Conservation (phyloP, 345 rosid genomes). For the Gossypium mustelinum region DNA sequence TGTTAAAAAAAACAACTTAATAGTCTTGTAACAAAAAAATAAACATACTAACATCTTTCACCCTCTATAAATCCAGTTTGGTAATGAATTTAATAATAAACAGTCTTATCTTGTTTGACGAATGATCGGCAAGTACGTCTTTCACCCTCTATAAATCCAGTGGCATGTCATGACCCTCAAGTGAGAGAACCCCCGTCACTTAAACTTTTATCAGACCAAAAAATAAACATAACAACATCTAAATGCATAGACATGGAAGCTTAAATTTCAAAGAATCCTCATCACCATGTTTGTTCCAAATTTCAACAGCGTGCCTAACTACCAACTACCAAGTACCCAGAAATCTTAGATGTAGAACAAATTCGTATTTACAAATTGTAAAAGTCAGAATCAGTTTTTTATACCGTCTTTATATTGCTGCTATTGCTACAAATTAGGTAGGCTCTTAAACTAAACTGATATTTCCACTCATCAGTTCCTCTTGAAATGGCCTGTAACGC, state of each 20-base stretch:
- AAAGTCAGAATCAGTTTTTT: not conserved
- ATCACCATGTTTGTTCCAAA: not conserved
- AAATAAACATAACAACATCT: not conserved
- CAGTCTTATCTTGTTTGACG: too few species aligned
- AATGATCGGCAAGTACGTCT: too few species aligned
- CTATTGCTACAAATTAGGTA: not conserved
- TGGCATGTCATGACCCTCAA: too few species aligned
- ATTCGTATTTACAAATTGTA: not conserved
- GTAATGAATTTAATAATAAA: too few species aligned
- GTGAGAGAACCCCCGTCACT: too few species aligned
- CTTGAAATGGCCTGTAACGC: conserved; percentile 20
- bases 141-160: too few species aligned
- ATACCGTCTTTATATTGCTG: too few species aligned
- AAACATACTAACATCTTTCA: too few species aligned
- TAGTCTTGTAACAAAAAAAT: too few species aligned
- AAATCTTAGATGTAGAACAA: not conserved
- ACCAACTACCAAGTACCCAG: not conserved
- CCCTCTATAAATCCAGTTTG: too few species aligned
- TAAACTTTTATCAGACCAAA: too few species aligned
- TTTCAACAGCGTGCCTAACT: not conserved
- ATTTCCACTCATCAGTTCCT: conserved; percentile 17
- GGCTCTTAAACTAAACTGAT: conserved; percentile 16
- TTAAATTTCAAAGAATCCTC: not conserved
- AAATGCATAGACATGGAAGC: not conserved
- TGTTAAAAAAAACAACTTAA: too few species aligned